These are phyloP conservation scores for Gnetum montanum DNA, from an alignment of 75 land plant species.

Conservation along the genomic window DNA sequence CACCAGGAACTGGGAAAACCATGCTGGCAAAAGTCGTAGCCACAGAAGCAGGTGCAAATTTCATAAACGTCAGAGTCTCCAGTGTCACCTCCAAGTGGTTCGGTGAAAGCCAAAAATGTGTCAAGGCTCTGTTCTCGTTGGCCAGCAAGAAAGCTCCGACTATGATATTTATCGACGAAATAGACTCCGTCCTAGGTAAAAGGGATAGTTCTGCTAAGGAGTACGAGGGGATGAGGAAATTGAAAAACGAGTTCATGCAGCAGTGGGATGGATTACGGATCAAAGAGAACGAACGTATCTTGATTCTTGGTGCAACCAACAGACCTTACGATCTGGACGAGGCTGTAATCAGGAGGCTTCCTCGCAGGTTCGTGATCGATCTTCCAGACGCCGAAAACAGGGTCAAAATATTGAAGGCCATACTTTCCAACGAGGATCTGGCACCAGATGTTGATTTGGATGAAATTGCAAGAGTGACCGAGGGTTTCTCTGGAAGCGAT, in stretches of 20 bases:
- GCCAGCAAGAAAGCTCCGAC: conserved; percentile 91
- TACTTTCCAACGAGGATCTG: conserved; percentile 73
- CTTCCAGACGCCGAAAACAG: conserved; percentile 76
- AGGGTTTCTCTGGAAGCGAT: conserved; percentile 88
- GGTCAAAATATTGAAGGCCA: conserved; percentile 63
- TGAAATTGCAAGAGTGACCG: conserved; percentile 67
- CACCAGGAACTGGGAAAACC: conserved; percentile 94
- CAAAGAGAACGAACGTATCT: conserved; percentile 74
- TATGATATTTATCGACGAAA: conserved; percentile 90
- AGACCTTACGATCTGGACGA: conserved; percentile 95
- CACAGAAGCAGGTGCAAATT: conserved; percentile 95
- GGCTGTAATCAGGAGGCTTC: conserved; percentile 82
- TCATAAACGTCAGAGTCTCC: conserved; percentile 90
- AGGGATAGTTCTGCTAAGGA: conserved; percentile 80
- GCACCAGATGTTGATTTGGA: conserved; percentile 57
- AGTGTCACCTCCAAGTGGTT: conserved; percentile 96
- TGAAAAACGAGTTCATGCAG: conserved; percentile 95
- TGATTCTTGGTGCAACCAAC: conserved; percentile 89
- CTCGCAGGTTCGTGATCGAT: conserved; percentile 79
- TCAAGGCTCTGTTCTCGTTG: conserved; percentile 77
- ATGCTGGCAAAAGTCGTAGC: conserved; percentile 98
- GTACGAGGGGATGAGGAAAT: conserved; percentile 88
- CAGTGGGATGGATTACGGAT: conserved; percentile 94
- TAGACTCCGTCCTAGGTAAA: conserved; percentile 76
- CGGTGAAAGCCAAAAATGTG: conserved; percentile 89